phyloP scores from a whole-genome alignment of 495 filamentous ascomycete species.

The Aspergillus haitiensis region DNA sequence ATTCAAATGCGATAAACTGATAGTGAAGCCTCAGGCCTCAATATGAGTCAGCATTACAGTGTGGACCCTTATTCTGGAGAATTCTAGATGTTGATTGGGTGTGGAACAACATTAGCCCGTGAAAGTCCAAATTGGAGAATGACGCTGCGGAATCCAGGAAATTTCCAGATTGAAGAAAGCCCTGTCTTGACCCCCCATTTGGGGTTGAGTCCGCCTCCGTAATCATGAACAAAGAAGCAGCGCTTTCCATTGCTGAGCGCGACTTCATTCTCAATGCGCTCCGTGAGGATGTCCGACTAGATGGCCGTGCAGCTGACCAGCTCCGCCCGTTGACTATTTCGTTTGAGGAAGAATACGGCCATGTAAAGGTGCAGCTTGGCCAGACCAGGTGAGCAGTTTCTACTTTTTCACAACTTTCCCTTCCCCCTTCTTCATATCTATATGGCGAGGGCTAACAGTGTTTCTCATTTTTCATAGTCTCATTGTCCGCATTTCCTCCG shows the following conservation, averaged over 20 bases:
- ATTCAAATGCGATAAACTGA: slow-evolving; percentile 15
- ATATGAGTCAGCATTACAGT: slow-evolving; percentile 19
- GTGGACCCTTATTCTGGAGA: not conserved
- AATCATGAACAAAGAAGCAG: slow-evolving; percentile 85
- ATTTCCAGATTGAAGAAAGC: slow-evolving; percentile 29
- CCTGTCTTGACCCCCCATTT: slow-evolving; percentile 24
- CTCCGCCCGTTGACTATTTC: slow-evolving; percentile 73
- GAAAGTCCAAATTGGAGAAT: not conserved
- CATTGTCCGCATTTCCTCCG: slow-evolving; percentile 79
- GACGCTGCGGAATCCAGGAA: slow-evolving; percentile 29
- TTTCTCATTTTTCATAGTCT: slow-evolving; percentile 54
- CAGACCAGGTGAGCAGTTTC: slow-evolving; percentile 70
- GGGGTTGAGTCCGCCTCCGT: slow-evolving; percentile 28
- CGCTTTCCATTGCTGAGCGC: slow-evolving; percentile 76
- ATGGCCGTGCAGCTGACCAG: slow-evolving; percentile 75
- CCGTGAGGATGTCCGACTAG: slow-evolving; percentile 72
- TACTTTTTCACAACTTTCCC: not conserved
- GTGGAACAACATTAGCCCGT: slow-evolving; percentile 21
- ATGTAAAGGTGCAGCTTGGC: slow-evolving; percentile 84
- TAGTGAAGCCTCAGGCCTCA: slow-evolving; percentile 20
- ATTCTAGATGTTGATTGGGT: slow-evolving; percentile 16
- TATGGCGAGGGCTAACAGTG: slow-evolving; percentile 11
- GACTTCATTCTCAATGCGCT: slow-evolving; percentile 75
- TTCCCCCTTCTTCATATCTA: not conserved
- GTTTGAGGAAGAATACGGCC: slow-evolving; percentile 89